Conservation (phyloP, 1,139 yeast species). For the Candida tropicalis region DNA sequence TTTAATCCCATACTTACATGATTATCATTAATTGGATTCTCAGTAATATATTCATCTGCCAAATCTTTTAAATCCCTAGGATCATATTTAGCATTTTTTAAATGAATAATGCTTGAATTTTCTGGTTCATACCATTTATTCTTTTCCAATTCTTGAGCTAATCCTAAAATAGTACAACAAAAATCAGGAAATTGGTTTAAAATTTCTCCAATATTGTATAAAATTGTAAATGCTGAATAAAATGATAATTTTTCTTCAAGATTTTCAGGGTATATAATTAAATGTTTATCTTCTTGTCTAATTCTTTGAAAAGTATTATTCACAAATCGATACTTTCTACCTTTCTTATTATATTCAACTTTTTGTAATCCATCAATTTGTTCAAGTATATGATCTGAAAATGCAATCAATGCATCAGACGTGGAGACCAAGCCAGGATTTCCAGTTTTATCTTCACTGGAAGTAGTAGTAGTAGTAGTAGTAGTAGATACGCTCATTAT, state of each 20-base stretch:
- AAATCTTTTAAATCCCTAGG: conserved; percentile 25
- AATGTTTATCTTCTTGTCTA: conserved; percentile 53
- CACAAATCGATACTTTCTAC: conserved; percentile 54
- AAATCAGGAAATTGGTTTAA: conserved; percentile 41
- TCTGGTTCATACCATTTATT: conserved; percentile 55
- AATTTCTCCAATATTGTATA: conserved; percentile 39
- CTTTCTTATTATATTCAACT: conserved; percentile 51
- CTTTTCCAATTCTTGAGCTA: conserved; percentile 51
- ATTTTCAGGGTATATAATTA: conserved; percentile 44
- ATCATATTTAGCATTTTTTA: conserved; percentile 35
- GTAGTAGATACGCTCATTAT: neutral
- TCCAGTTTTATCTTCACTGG: neutral
- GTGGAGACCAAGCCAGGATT: conserved; percentile 17
- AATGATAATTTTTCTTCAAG: conserved; percentile 38
- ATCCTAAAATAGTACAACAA: conserved; percentile 52
- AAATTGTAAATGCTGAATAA: conserved; percentile 47
- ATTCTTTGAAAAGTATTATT: conserved; percentile 53
- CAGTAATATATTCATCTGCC: conserved; percentile 15
- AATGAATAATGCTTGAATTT: conserved; percentile 44
- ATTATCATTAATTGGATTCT: conserved; percentile 22
- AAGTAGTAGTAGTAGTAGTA: neutral
- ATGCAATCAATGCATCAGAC: conserved; percentile 30
- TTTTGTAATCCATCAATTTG: conserved; percentile 34
- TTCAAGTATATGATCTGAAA: conserved; percentile 30
- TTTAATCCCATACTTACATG: conserved; percentile 48